Conservation (phyloP, 768 basidiomycete genomes). For the Suillus alpinus region DNA sequence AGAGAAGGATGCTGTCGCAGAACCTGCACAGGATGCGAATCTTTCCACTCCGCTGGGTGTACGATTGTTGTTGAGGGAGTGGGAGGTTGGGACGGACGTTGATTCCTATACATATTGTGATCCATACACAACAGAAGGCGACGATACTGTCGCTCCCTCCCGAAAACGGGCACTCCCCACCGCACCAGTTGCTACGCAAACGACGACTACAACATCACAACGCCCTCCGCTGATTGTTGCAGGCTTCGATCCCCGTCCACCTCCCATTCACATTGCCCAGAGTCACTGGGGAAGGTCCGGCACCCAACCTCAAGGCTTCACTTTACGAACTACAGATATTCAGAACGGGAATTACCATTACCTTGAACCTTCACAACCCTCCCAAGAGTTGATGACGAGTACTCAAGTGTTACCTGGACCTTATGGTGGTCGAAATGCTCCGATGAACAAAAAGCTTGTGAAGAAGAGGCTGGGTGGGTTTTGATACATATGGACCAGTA, state of each 20-base stretch:
- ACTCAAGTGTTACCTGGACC: conserved; percentile 74
- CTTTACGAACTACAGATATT: conserved; percentile 15
- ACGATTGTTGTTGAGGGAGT: conserved; percentile 63
- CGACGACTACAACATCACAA: conserved; percentile 21
- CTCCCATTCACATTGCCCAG: conserved; percentile 10
- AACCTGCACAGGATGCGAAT: conserved; percentile 12
- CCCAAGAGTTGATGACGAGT: conserved; percentile 51
- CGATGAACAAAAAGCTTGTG: conserved; percentile 42
- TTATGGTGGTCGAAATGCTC: conserved; percentile 58
- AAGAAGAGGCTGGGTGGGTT: conserved; percentile 80
- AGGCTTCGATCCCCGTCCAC: conserved; percentile 23
- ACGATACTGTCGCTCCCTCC: conserved; percentile 14
- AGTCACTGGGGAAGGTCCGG: conserved; percentile 3
- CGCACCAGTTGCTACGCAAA: conserved; percentile 15
- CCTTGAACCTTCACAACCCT: conserved; percentile 13
- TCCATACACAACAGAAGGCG: conserved; percentile 43
- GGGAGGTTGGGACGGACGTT: conserved; percentile 57
- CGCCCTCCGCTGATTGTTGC: conserved; percentile 41
- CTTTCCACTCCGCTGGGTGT: conserved; percentile 49
- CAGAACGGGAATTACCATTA: conserved; percentile 14
- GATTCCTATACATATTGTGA: conserved; percentile 51
- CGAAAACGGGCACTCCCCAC: conserved; percentile 12
- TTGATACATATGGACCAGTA: conserved; percentile 33
- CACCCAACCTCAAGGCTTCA: conserved; percentile 7
- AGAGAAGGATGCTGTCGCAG: conserved; percentile 19